Conservation (phyloP, 2,329 filamentous ascomycete genomes). For the Clarireedia monteithiana region DNA sequence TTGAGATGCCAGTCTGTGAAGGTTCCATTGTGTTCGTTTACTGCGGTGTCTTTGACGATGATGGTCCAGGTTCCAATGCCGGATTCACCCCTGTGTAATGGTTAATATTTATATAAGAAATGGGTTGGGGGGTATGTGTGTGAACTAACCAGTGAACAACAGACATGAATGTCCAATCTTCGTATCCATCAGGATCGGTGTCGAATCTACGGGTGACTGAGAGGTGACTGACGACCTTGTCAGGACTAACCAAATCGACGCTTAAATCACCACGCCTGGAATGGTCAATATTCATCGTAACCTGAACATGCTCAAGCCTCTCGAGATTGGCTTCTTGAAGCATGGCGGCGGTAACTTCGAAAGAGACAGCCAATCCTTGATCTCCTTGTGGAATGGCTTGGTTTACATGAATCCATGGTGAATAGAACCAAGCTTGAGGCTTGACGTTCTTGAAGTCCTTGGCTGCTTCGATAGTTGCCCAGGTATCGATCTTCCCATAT, state of each 20-base stretch:
- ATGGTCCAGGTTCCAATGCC: constrained; percentile 88
- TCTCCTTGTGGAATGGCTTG: constrained; percentile 79
- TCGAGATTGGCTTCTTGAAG: constrained; percentile 75
- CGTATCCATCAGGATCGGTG: constrained; percentile 59
- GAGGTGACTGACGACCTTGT: constrained; percentile 74
- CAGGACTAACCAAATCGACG: constrained; percentile 82
- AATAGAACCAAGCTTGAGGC: constrained; percentile 90
- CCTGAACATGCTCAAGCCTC: constrained; percentile 85
- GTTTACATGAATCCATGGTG: constrained; percentile 88
- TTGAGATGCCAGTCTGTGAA: constrained; percentile 92
- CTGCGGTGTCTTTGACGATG: constrained; percentile 73
- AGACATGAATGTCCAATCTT: constrained; percentile 98
- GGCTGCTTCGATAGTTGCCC: constrained; percentile 73
- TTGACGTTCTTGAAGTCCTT: constrained; percentile 85
- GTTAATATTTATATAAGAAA: constrained; percentile 19
- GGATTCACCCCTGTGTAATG: constrained; percentile 63
- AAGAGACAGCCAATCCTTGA: constrained; percentile 68
- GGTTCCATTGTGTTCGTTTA: constrained; percentile 68
- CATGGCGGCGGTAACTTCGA: constrained; percentile 76
- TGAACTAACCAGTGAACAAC: constrained; percentile 80
- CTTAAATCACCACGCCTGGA: constrained; percentile 82
- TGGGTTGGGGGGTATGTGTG: not conserved
- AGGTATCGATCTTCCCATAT: constrained; percentile 92
- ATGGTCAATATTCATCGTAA: constrained; percentile 95
- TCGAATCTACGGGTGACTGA: constrained; percentile 69